phyloP scores from a whole-genome alignment of 257 asterid genomes.

The Nemophila menziesii region DNA sequence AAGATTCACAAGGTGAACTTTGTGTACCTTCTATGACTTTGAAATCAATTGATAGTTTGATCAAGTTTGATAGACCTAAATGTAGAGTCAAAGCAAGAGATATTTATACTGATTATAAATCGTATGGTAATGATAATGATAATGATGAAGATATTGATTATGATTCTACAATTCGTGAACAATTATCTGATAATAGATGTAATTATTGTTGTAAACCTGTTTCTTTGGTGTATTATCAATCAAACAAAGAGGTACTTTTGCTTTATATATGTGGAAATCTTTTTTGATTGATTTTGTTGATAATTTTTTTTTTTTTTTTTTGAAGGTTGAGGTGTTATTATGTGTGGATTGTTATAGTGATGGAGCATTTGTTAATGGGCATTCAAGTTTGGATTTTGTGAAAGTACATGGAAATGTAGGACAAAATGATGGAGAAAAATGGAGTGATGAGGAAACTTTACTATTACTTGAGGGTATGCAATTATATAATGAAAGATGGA shows the following conservation, averaged over 20 bases:
- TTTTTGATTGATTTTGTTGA: too few relatives aligned
- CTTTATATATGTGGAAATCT: too few relatives aligned
- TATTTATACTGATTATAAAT: conserved; percentile 75
- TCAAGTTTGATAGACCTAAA: conserved; percentile 86
- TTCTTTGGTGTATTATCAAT: conserved; percentile 58
- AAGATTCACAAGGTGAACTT: conserved; percentile 71
- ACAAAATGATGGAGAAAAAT: conserved; percentile 68
- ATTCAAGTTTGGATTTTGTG: conserved; percentile 79
- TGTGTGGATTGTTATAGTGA: conserved; percentile 85
- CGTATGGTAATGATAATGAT: conserved; percentile 37
- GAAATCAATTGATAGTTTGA: conserved; percentile 84
- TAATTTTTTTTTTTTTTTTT: too few relatives aligned
- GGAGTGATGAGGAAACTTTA: conserved; percentile 89
- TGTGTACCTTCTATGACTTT: conserved; percentile 74
- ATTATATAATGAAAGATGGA: conserved; percentile 72
- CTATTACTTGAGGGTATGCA: conserved; percentile 88
- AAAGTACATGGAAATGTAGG: conserved; percentile 60
- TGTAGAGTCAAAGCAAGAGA: conserved; percentile 67
- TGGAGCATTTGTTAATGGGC: conserved; percentile 83
- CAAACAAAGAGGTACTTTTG: conserved; percentile 97
- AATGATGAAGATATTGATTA: conserved; percentile 42
- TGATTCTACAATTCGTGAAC: conserved; percentile 60
- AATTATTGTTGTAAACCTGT: conserved; percentile 53
- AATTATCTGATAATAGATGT: conserved; percentile 62
- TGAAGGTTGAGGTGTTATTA: conserved; percentile 62